These are phyloP conservation scores for Phyllostachys edulis DNA, from an alignment of 176 grass and related monocot species.

Conservation along the genomic window DNA sequence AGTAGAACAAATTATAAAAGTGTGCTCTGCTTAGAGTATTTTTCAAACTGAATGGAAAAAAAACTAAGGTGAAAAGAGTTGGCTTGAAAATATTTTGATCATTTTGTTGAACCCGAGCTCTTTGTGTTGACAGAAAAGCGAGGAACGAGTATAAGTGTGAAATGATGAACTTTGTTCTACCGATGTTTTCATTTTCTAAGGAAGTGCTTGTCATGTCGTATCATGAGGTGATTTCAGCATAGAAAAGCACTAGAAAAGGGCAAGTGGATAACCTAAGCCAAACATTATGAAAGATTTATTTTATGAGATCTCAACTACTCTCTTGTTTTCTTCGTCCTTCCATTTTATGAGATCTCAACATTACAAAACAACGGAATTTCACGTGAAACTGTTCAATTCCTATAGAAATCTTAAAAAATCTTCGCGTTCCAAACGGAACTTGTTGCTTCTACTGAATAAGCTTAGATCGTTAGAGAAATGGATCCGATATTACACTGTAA, in stretches of 20 bases:
- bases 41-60: no score
- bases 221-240: constrained; percentile 10
- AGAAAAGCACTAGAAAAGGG: background rate
- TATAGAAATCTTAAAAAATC: background rate
- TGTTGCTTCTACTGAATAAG: background rate
- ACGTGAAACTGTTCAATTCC: background rate
- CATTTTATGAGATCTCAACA: background rate
- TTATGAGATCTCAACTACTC: background rate
- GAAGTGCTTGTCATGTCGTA: background rate
- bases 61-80: no score
- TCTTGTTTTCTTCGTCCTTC: background rate
- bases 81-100: no score
- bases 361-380: background rate
- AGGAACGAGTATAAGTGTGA: background rate
- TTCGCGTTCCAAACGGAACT: background rate
- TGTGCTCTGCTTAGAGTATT: no score
- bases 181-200: background rate
- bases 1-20: no score
- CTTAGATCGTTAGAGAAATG: background rate
- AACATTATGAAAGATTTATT: background rate
- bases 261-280: constrained; percentile 1
- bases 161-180: background rate
- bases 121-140: no score
- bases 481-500: constrained; percentile 7
- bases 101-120: no score